Evolutionary conservation across 2,329 filamentous ascomycete species (phyloP).

Genomic region (Nemania bipapillata): DNA sequence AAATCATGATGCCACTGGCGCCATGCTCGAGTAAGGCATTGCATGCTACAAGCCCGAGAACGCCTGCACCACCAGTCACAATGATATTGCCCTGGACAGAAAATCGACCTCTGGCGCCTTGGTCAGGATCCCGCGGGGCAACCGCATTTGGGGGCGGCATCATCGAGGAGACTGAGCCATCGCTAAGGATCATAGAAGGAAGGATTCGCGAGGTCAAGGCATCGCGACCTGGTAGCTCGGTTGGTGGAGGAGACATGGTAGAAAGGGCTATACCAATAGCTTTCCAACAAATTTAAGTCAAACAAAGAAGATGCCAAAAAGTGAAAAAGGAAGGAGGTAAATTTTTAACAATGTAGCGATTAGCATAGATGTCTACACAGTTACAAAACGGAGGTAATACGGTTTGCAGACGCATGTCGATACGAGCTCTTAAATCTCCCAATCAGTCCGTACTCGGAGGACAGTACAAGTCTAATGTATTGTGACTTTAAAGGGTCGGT

Average conservation of each 20-base stretch:
- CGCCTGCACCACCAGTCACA: conserved; percentile 19
- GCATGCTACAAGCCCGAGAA: conserved; percentile 16
- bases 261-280: not conserved
- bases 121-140: not conserved
- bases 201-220: conserved; percentile 6
- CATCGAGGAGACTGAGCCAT: conserved; percentile 24
- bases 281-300: not conserved
- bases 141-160: conserved; percentile 20
- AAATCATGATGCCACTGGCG: conserved; percentile 26
- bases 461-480: not conserved
- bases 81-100: conserved; percentile 21
- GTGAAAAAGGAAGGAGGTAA: not conserved
- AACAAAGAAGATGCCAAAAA: not conserved
- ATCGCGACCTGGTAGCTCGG: conserved; percentile 16
- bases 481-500: not conserved
- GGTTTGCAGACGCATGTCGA: not conserved
- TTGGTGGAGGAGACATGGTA: conserved; percentile 9
- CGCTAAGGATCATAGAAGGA: conserved; percentile 23
- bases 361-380: not conserved
- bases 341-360: not conserved
- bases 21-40: conserved; percentile 28
- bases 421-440: not conserved
- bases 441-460: not conserved
- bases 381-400: not conserved
- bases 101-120: conserved; percentile 17